These are phyloP conservation scores for Globisporangium rhizosaccharum DNA, from an alignment of 352 stramenopile genomes.

Conservation along the genomic window DNA sequence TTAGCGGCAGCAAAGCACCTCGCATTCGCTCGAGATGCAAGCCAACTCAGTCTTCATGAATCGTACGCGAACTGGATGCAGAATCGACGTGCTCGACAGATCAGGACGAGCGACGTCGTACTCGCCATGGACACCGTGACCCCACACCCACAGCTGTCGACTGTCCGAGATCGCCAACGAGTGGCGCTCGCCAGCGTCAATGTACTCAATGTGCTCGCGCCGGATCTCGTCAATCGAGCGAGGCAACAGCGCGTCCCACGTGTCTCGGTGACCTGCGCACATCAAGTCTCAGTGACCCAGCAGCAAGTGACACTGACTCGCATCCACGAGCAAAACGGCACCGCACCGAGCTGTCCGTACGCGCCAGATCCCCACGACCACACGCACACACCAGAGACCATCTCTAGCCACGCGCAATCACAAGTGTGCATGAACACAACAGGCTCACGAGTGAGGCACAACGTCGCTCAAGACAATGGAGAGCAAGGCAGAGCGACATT, in stretches of 20 bases:
- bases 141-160: conserved; percentile 68
- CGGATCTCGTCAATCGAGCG: conserved; percentile 65
- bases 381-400: conserved; percentile 47
- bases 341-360: conserved; percentile 62
- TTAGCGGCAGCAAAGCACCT: neutral
- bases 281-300: neutral
- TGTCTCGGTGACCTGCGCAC: conserved; percentile 55
- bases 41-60: neutral
- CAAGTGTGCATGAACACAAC: neutral
- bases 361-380: conserved; percentile 63
- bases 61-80: conserved; percentile 47
- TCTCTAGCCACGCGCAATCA: conserved; percentile 25
- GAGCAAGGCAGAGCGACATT: neutral
- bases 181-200: conserved; percentile 65
- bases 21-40: neutral
- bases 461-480: neutral
- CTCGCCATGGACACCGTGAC: conserved; percentile 55
- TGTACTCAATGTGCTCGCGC: conserved; percentile 40
- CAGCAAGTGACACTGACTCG: neutral
- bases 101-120: conserved; percentile 37
- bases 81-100: conserved; percentile 37
- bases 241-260: conserved; percentile 56
- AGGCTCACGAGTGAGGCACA: neutral
- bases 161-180: conserved; percentile 64
- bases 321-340: neutral